These are phyloP conservation scores for Closterium sp. DNA, from an alignment of 139 green algal species.

Conservation along the genomic window DNA sequence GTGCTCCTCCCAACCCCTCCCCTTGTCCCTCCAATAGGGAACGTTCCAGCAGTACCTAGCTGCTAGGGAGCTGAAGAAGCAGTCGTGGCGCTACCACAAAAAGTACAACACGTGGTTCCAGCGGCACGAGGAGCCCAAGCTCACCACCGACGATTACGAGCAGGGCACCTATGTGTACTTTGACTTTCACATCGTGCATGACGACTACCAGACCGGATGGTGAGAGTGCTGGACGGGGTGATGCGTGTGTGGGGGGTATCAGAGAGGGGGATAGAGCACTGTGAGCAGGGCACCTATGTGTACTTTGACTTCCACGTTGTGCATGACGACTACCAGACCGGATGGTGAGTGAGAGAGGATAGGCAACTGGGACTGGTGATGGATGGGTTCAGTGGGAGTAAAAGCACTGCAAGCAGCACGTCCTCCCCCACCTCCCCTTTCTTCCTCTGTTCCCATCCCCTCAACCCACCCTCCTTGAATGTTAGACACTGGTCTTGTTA, in stretches of 20 bases:
- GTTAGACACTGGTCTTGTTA: no score
- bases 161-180: background rate
- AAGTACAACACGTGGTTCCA: slow-evolving; percentile 87
- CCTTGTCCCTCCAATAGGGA: slow-evolving; percentile 12
- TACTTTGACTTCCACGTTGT: background rate
- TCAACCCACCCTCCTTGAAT: no score
- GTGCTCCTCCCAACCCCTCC: no score
- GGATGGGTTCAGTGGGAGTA: background rate
- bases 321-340: background rate
- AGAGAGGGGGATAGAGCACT: background rate
- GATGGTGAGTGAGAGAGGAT: background rate
- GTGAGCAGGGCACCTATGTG: background rate
- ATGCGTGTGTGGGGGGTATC: background rate
- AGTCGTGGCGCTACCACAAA: slow-evolving; percentile 95
- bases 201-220: slow-evolving; percentile 47
- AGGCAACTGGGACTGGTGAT: background rate
- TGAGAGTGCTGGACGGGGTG: background rate
- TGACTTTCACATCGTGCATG: slow-evolving; percentile 51
- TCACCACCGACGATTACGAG: slow-evolving; percentile 74
- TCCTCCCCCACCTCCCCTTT: no score
- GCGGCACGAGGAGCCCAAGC: slow-evolving; percentile 70
- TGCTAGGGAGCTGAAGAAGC: slow-evolving; percentile 87
- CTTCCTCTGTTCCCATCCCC: no score
- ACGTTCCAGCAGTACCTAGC: slow-evolving; percentile 89
- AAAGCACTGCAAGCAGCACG: no score